phyloP scores from a whole-genome alignment of 1,284 basidiomycete genomes.

The Cryptococcus wingfieldii region DNA sequence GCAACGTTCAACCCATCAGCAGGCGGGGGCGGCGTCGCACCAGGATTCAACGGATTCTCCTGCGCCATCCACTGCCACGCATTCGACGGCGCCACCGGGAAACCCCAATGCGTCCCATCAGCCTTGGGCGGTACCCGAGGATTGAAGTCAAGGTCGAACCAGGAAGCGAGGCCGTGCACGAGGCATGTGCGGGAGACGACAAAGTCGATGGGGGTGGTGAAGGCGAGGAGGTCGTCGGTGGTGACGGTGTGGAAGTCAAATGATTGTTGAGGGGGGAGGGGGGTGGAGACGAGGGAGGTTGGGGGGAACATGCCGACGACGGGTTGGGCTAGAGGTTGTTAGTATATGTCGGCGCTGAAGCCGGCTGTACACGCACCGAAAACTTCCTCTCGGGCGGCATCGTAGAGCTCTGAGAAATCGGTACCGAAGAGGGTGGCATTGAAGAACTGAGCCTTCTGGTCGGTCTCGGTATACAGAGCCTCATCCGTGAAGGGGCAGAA shows the following conservation, averaged over 20 bases:
- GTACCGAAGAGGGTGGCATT: conserved; percentile 47
- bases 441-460: conserved; percentile 51
- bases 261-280: conserved; percentile 38
- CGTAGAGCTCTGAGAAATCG: conserved; percentile 43
- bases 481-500: conserved; percentile 53
- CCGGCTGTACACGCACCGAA: conserved; percentile 24
- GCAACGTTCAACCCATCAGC: conserved; percentile 37
- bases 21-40: conserved; percentile 37
- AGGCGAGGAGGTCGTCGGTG: conserved; percentile 43
- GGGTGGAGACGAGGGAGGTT: conserved; percentile 34
- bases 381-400: conserved; percentile 40
- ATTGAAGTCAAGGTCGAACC: conserved; percentile 47
- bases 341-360: background rate
- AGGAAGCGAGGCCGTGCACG: conserved; percentile 48
- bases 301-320: conserved; percentile 50
- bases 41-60: conserved; percentile 42
- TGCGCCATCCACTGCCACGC: conserved; percentile 37
- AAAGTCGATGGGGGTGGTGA: conserved; percentile 43
- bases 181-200: conserved; percentile 42
- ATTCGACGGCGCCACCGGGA: conserved; percentile 19
- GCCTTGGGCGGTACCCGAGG: conserved; percentile 17
- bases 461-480: conserved; percentile 51
- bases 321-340: conserved; percentile 35
- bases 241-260: conserved; percentile 49
- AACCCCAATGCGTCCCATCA: conserved; percentile 30